These are phyloP conservation scores for Pholiota microspora DNA, from an alignment of 768 basidiomycete genomes.

Conservation along the genomic window DNA sequence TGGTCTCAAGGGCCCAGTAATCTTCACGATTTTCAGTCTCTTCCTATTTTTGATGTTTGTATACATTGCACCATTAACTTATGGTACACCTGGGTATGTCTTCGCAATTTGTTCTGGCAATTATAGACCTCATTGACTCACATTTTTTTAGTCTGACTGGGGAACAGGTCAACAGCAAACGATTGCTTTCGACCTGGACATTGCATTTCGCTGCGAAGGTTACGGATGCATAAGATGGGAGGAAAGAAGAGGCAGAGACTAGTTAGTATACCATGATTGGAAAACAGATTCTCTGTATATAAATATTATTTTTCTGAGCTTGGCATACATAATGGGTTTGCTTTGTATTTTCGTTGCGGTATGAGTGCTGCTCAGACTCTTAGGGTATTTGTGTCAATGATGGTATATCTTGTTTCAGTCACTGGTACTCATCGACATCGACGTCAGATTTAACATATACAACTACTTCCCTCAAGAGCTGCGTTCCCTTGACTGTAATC, in stretches of 20 bases:
- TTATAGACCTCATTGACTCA: constrained; percentile 16
- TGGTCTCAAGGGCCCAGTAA: constrained; percentile 72
- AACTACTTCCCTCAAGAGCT: too few species aligned
- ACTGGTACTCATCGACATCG: too few species aligned
- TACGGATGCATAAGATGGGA: constrained; percentile 34
- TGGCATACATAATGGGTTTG: not conserved
- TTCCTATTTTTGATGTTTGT: constrained; percentile 63
- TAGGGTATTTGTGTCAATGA: too few species aligned
- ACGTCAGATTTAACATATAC: too few species aligned
- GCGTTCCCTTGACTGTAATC: too few species aligned
- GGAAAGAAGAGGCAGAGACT: not conserved
- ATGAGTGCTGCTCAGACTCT: too few species aligned
- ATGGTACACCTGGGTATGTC: constrained; percentile 89
- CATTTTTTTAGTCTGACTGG: constrained; percentile 65
- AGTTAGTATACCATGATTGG: not conserved
- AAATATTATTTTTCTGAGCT: constrained; percentile 5
- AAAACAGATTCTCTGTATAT: constrained; percentile 2
- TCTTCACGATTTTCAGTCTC: constrained; percentile 55
- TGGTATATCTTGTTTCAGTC: too few species aligned
- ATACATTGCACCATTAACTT: constrained; percentile 88
- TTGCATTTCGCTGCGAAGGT: constrained; percentile 86
- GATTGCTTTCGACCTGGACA: constrained; percentile 88
- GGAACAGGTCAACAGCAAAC: constrained; percentile 78
- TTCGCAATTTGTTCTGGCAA: constrained; percentile 1
- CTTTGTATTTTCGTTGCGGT: too few species aligned